phyloP scores from a whole-genome alignment of 331 rosid genomes.

The Ulmus americana region DNA sequence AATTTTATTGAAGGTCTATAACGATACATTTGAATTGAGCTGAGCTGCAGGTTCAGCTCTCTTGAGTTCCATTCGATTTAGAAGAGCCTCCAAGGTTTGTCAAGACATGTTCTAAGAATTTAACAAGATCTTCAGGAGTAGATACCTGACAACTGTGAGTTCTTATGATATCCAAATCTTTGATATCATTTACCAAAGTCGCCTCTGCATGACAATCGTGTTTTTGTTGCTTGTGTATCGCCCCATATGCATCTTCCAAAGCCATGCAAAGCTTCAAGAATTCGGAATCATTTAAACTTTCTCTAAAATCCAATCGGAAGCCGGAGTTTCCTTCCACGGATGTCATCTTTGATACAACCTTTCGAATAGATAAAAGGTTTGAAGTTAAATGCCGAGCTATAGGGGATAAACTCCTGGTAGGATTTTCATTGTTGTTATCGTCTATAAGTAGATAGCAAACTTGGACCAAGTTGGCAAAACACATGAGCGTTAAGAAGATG shows the following conservation, averaged over 20 bases:
- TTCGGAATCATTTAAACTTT: constrained; percentile 40
- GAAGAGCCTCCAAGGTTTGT: constrained; percentile 17
- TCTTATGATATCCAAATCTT: constrained; percentile 30
- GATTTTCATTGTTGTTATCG: constrained; percentile 27
- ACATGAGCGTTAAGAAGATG: constrained; percentile 44
- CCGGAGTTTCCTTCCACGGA: constrained; percentile 34
- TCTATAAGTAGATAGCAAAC: constrained; percentile 35
- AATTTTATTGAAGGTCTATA: too few species aligned
- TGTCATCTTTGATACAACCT: constrained; percentile 40
- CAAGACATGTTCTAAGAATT: constrained; percentile 42
- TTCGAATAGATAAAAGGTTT: constrained; percentile 50
- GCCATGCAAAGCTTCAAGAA: constrained; percentile 41
- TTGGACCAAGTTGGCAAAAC: constrained; percentile 50
- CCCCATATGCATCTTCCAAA: constrained; percentile 41
- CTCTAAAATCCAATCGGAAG: constrained; percentile 41
- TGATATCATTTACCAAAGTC: constrained; percentile 29
- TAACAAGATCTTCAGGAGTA: constrained; percentile 52
- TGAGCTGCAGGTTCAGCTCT: too few species aligned
- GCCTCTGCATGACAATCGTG: constrained; percentile 22
- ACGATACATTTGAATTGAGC: too few species aligned
- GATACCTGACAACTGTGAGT: constrained; percentile 32
- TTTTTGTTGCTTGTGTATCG: constrained; percentile 29
- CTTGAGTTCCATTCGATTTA: background rate
- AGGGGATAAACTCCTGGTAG: constrained; percentile 21
- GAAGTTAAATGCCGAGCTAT: constrained; percentile 42